Conservation (phyloP, 345 rosid genomes). For the Adansonia digitata region DNA sequence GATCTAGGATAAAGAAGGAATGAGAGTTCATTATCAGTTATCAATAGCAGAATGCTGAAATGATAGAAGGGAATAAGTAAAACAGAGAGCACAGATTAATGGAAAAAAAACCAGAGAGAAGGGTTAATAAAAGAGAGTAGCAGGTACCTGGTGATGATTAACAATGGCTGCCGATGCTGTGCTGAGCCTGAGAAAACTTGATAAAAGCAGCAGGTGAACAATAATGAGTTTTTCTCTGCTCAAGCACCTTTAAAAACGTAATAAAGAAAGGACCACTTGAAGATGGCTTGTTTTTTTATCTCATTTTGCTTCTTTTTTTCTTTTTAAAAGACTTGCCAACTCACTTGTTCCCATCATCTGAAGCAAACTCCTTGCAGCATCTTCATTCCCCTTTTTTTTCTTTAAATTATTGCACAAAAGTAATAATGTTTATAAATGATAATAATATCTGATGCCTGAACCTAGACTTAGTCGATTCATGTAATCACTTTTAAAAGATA, state of each 20-base stretch:
- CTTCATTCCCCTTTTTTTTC: not conserved
- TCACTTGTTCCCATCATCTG: conserved; percentile 11
- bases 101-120: not conserved
- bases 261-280: conserved; percentile 4
- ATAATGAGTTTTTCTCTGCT: not conserved
- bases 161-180: not conserved
- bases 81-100: not conserved
- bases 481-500: not conserved
- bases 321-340: conserved; percentile 9
- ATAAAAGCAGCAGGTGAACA: not conserved
- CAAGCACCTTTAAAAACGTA: conserved; percentile 2
- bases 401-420: not conserved
- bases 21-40: not conserved
- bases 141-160: not conserved
- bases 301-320: not conserved
- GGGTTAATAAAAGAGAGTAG: not conserved
- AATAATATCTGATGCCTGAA: not conserved
- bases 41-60: not conserved
- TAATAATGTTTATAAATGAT: not conserved
- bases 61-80: not conserved
- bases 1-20: not conserved
- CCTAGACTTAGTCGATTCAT: not conserved
- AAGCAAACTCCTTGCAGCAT: conserved; percentile 3
- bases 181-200: not conserved
- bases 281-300: not conserved